Percentiles rank a stretch among this genome's conserved stretches.
Conservation (phyloP, 139 green algal genomes). For the Mesotaenium endlicherianum region DNA sequence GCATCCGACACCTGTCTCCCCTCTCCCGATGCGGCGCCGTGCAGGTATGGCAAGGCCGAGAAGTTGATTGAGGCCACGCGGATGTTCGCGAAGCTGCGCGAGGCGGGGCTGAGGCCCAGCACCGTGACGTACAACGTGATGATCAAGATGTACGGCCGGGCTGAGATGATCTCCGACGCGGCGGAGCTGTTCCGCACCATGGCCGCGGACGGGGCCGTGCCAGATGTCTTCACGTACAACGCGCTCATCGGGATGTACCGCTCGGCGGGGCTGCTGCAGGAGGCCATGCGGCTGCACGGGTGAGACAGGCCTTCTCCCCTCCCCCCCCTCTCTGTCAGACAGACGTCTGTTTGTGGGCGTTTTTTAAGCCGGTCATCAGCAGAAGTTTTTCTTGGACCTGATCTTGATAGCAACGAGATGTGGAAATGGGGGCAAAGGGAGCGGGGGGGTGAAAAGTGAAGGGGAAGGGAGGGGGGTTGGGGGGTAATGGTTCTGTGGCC, state of each 20-base stretch:
- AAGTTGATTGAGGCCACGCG: neutral
- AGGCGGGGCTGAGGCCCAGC: constrained; percentile 1
- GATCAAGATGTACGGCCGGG: neutral
- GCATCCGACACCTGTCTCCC: neutral
- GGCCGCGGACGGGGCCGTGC: neutral
- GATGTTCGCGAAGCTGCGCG: neutral
- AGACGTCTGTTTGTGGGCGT: too few relatives aligned
- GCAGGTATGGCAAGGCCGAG: constrained; percentile 23
- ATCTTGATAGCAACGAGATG: too few relatives aligned
- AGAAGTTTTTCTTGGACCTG: too few relatives aligned
- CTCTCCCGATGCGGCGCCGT: neutral
- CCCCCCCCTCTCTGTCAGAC: too few relatives aligned
- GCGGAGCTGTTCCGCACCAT: neutral
- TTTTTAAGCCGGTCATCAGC: too few relatives aligned
- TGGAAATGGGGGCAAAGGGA: too few relatives aligned
- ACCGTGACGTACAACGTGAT: constrained; percentile 5
- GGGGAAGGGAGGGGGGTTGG: too few relatives aligned
- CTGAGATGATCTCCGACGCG: neutral
- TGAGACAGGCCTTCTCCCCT: neutral
- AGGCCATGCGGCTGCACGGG: neutral
- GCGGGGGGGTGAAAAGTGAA: too few relatives aligned
- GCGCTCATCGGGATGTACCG: neutral
- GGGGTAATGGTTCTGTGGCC: too few relatives aligned
- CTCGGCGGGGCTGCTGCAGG: neutral
- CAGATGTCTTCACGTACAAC: neutral